Evolutionary conservation across 2,329 filamentous ascomycete genomes (phyloP).

Genomic region (Penicillium sp.): DNA sequence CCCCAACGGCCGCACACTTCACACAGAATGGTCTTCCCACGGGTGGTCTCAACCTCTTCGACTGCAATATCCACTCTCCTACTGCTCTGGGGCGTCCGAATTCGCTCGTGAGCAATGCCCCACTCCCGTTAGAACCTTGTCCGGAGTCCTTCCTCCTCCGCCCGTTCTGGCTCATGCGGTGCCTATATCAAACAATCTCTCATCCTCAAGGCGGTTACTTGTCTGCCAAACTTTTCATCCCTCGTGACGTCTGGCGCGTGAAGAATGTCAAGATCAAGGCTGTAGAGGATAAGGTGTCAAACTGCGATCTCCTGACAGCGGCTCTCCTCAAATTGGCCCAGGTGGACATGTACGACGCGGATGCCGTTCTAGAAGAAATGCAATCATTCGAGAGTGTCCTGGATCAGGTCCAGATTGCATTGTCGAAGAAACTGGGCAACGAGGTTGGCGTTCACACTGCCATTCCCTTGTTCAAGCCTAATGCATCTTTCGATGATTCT

Average conservation of each 20-base stretch:
- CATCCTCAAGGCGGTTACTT: slow-evolving; percentile 92
- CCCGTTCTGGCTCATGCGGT: slow-evolving; percentile 97
- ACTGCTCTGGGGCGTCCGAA: slow-evolving; percentile 70
- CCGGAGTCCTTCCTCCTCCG: slow-evolving; percentile 87
- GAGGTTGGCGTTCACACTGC: slow-evolving; percentile 86
- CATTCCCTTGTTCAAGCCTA: slow-evolving; percentile 74
- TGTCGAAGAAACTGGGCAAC: slow-evolving; percentile 85
- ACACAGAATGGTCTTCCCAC: slow-evolving; percentile 62
- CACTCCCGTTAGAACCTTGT: slow-evolving; percentile 85
- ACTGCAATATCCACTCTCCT: slow-evolving; percentile 77
- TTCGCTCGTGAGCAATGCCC: slow-evolving; percentile 66
- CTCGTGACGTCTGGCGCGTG: slow-evolving; percentile 90
- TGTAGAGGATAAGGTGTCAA: slow-evolving; percentile 90
- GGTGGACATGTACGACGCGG: slow-evolving; percentile 88
- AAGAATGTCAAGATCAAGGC: slow-evolving; percentile 92
- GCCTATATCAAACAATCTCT: slow-evolving; percentile 87
- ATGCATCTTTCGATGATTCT: slow-evolving; percentile 55
- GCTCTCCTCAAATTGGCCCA: slow-evolving; percentile 81
- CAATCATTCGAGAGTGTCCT: slow-evolving; percentile 83
- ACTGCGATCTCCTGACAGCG: slow-evolving; percentile 88
- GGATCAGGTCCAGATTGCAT: slow-evolving; percentile 78
- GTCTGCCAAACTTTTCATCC: slow-evolving; percentile 89
- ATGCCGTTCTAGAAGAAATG: slow-evolving; percentile 93
- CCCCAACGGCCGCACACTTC: slow-evolving; percentile 68
- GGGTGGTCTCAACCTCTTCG: slow-evolving; percentile 80